Conservation (phyloP, 305 asterid species). For the Solanum hybrid region DNA sequence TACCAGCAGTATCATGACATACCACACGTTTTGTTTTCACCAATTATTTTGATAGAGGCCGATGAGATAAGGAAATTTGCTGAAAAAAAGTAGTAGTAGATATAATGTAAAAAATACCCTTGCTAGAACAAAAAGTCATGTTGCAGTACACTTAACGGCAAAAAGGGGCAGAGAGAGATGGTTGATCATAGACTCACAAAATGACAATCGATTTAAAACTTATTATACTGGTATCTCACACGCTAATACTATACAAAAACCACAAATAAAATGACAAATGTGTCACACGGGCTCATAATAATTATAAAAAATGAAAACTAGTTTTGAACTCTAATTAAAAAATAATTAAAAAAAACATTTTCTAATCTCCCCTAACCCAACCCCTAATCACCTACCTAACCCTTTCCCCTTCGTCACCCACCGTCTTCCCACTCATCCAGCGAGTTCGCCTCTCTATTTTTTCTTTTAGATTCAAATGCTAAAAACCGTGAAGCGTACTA, state of each 20-base stretch:
- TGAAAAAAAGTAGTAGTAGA: not conserved
- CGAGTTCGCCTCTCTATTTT: no score
- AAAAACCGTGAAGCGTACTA: not conserved
- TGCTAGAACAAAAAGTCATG: not conserved
- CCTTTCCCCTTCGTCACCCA: not conserved
- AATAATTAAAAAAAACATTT: no score
- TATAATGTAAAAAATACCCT: not conserved
- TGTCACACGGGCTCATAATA: no score
- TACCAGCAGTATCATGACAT: slow-evolving; percentile 24
- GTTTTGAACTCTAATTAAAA: no score
- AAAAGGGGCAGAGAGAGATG: not conserved
- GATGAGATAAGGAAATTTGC: not conserved
- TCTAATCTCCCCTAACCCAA: not conserved
- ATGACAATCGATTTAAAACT: no score
- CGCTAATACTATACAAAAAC: not conserved
- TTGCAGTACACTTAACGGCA: not conserved
- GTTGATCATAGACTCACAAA: not conserved
- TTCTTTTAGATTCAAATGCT: not conserved
- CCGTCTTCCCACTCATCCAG: not conserved
- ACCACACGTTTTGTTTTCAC: not conserved
- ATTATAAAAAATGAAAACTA: no score
- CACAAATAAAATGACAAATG: no score
- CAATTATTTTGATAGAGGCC: not conserved
- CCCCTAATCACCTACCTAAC: not conserved
- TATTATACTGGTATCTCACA: not conserved